A percentile compares a stretch with the other conserved stretches of the same genome.
Evolutionary conservation across 768 basidiomycete species (phyloP).

Genomic region (Megacollybia marginata): DNA sequence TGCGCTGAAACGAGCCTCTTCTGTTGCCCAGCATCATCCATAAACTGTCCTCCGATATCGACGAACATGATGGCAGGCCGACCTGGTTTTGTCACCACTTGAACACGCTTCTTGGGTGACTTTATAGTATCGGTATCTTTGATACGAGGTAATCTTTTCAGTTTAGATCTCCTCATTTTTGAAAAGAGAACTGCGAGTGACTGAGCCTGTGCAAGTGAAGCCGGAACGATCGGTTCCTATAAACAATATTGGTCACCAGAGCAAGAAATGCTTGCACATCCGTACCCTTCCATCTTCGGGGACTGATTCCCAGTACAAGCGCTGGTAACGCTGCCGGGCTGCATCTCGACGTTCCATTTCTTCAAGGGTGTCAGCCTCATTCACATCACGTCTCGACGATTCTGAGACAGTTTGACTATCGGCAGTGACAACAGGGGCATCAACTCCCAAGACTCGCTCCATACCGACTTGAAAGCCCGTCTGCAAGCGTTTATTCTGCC

Average conservation of each 20-base stretch:
- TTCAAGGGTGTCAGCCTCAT: constrained; percentile 57
- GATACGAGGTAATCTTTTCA: constrained; percentile 29
- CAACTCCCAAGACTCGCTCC: constrained; percentile 70
- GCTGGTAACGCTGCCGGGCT: constrained; percentile 58
- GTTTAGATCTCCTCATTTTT: constrained; percentile 17
- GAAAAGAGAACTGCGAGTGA: constrained; percentile 28
- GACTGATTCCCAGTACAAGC: constrained; percentile 75
- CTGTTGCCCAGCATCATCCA: constrained; percentile 47
- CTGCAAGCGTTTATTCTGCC: constrained; percentile 60
- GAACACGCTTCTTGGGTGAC: constrained; percentile 26
- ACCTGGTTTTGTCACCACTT: constrained; percentile 31
- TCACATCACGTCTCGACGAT: constrained; percentile 26
- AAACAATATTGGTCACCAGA: constrained; percentile 2
- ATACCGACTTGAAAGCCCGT: constrained; percentile 75
- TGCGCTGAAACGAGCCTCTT: constrained; percentile 43
- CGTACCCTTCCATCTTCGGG: constrained; percentile 58
- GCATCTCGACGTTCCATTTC: constrained; percentile 46
- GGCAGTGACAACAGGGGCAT: not conserved
- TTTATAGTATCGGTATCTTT: constrained; percentile 29
- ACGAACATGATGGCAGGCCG: constrained; percentile 59
- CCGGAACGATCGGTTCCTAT: constrained; percentile 59
- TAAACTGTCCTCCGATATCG: constrained; percentile 67
- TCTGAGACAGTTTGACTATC: constrained; percentile 5
- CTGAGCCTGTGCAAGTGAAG: constrained; percentile 42
- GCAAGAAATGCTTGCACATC: not conserved